phyloP scores from a whole-genome alignment of 129 eudicot species.

The Tanacetum coccineum region DNA sequence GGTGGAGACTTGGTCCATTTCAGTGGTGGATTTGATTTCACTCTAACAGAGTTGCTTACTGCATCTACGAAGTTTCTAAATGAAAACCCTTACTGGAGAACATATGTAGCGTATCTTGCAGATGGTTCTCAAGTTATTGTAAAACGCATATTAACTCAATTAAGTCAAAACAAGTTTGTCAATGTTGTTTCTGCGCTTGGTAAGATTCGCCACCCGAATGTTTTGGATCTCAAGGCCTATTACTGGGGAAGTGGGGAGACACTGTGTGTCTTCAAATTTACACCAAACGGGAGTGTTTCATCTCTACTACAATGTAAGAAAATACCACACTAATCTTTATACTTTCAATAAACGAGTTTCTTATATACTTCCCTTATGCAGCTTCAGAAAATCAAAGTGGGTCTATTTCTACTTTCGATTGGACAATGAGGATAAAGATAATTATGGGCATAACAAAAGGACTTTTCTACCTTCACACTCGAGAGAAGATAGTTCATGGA shows the following conservation, averaged over 20 bases:
- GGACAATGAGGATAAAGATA: slow-evolving; percentile 46
- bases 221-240: slow-evolving; percentile 56
- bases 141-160: slow-evolving; percentile 29
- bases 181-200: slow-evolving; percentile 48
- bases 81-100: slow-evolving; percentile 59
- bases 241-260: slow-evolving; percentile 63
- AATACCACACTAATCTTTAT: not conserved
- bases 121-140: slow-evolving; percentile 57
- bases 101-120: slow-evolving; percentile 49
- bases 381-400: slow-evolving; percentile 27
- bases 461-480: slow-evolving; percentile 51
- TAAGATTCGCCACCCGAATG: slow-evolving; percentile 54
- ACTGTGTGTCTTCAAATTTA: slow-evolving; percentile 57
- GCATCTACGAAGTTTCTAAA: slow-evolving; percentile 59
- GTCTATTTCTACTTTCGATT: slow-evolving; percentile 35
- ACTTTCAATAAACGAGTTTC: slow-evolving; percentile 2
- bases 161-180: slow-evolving; percentile 41
- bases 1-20: slow-evolving; percentile 65
- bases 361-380: slow-evolving; percentile 25
- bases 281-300: slow-evolving; percentile 50
- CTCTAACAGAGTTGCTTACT: slow-evolving; percentile 52
- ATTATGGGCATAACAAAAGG: slow-evolving; percentile 51
- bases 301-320: slow-evolving; percentile 47
- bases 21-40: slow-evolving; percentile 46
- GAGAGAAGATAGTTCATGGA: slow-evolving; percentile 52